Evolutionary conservation across 805 yeast species (phyloP), one percentile per base, ranked within the genome.

Genomic region (Lachancea lanzarotensis): DNA sequence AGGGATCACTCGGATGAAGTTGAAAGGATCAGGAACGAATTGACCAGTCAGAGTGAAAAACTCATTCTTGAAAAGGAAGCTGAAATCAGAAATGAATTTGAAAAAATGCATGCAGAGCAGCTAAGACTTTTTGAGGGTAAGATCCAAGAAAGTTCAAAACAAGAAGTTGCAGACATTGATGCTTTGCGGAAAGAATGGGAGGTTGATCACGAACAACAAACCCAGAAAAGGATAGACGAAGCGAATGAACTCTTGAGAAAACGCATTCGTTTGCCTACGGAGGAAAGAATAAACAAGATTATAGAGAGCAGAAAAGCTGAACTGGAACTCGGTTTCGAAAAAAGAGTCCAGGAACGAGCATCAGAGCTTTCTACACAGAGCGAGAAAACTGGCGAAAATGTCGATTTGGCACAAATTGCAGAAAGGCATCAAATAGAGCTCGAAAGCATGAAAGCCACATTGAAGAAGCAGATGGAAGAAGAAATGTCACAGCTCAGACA

Each of bases 231-330:
- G 56, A 67, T 50, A 13, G 65, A 69, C 47, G 68, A 71, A 37
- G 69, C 73, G 16, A 71, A 68, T 27, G 74, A 70, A 38, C 71
- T 75, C 2, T 66, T 76, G 40, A 67, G 69, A 43, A 74, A 76
- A 20, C 73, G 77, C 35, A 75, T 76, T 40, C 76, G 78, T 56
- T 40, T 53, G 32, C 66, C 66, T 12, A 51, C 63, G 11, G 80
- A 79, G 54, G 73, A 72, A 39, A 82, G 76, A 47, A 73, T 83
- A 60, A 75, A 79, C n/a, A 79, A 74, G 36, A 72, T 72, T 42
- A 66, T 76, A 25, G 79, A 75, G 48, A 65, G 61, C 38, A 70
- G 71, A 29, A 65, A 55, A 45, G 39, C 46, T 12, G 56, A 57
- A 38, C 39, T 60, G 12, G 62, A 57, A 45, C 53, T 49, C 15